phyloP scores from a whole-genome alignment of 192 early-diverging fungal species.

The Coemansia sp. region DNA sequence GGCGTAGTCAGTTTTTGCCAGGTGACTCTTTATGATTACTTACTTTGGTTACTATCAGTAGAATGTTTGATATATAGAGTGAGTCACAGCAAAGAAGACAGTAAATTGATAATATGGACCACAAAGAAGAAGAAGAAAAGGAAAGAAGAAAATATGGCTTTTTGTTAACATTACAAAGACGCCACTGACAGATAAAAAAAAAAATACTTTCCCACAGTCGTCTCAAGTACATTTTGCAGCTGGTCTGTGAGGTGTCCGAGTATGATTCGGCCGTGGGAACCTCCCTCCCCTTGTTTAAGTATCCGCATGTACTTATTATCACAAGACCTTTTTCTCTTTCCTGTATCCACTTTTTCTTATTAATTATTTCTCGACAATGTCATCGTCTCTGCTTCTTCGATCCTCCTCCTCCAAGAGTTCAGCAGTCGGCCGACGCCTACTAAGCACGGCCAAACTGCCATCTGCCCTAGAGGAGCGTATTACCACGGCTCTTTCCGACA shows the following conservation, averaged over 20 bases:
- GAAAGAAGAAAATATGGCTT: neutral
- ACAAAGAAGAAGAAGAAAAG: neutral
- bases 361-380: neutral
- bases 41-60: neutral
- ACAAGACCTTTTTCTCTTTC: neutral
- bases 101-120: conserved; percentile 4
- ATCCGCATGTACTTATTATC: neutral
- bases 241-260: neutral
- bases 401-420: neutral
- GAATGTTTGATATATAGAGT: neutral
- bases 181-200: too few species aligned
- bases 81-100: neutral
- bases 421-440: conserved; percentile 5
- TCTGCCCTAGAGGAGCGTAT: conserved; percentile 49
- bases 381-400: neutral
- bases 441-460: conserved; percentile 24
- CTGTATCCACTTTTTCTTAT: neutral
- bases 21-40: conserved; percentile 2
- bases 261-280: neutral
- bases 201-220: neutral
- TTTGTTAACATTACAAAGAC: neutral
- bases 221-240: neutral
- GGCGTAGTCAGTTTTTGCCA: neutral
- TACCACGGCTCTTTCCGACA: conserved; percentile 56
- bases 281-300: neutral